A percentile compares a stretch with the other conserved stretches of the same genome.
phyloP scores from a whole-genome alignment of 1,139 yeast species.

The Debaryomyces subglobosus region DNA sequence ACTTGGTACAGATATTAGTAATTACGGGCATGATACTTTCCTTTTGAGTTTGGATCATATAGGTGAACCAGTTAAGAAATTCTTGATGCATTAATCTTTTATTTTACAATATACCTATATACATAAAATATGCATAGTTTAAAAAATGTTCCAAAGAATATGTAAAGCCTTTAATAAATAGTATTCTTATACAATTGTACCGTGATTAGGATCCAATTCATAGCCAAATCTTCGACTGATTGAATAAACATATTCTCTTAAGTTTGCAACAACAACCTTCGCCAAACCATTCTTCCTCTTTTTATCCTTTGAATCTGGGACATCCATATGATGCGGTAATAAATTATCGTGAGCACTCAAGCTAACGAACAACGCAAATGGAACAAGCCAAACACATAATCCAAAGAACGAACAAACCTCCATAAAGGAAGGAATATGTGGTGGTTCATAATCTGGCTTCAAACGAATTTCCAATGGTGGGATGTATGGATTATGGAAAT shows the following conservation, averaged over 20 bases:
- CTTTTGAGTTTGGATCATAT: constrained; percentile 75
- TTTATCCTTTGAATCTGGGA: constrained; percentile 28
- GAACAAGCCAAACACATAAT: constrained; percentile 89
- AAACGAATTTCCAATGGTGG: constrained; percentile 61
- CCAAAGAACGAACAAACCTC: constrained; percentile 96
- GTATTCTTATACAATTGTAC: constrained; percentile 42
- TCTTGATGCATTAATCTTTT: constrained; percentile 29
- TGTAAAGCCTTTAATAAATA: not conserved
- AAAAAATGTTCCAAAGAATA: not conserved
- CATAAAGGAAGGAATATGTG: constrained; percentile 77
- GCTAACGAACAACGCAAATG: constrained; percentile 89
- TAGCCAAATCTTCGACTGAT: constrained; percentile 59
- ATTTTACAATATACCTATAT: not conserved
- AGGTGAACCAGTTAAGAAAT: constrained; percentile 72
- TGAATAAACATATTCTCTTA: constrained; percentile 54
- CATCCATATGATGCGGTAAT: constrained; percentile 62
- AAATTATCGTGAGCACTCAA: constrained; percentile 91
- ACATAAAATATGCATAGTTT: constrained; percentile 2
- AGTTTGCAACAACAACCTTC: constrained; percentile 60
- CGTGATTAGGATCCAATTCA: constrained; percentile 63
- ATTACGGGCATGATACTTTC: constrained; percentile 91
- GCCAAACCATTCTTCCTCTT: constrained; percentile 46
- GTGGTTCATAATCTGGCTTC: constrained; percentile 60
- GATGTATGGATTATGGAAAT: constrained; percentile 71
- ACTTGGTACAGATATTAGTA: constrained; percentile 71